Conservation (phyloP, 2,329 filamentous ascomycete species). For the Incumbomyces lentus region DNA sequence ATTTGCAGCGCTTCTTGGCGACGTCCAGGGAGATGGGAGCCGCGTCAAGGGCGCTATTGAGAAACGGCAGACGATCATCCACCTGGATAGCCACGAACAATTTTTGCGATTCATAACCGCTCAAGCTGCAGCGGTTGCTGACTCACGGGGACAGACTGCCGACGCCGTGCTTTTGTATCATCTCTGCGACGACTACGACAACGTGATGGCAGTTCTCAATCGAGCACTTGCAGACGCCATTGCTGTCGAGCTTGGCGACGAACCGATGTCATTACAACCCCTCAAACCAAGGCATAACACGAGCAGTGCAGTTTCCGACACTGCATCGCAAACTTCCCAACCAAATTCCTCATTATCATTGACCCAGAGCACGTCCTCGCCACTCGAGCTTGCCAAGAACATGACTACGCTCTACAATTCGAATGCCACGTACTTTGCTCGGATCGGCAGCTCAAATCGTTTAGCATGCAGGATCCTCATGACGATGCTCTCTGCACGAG, state of each 20-base stretch:
- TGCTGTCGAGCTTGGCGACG: slow-evolving; percentile 73
- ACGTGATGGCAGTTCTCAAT: slow-evolving; percentile 82
- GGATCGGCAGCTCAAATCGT: slow-evolving; percentile 48
- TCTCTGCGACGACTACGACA: slow-evolving; percentile 88
- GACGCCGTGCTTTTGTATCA: slow-evolving; percentile 82
- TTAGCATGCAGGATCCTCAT: slow-evolving; percentile 51
- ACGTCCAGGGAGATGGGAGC: slow-evolving; percentile 75
- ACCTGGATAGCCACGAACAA: slow-evolving; percentile 65
- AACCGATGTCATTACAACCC: slow-evolving; percentile 66
- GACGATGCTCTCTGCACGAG: slow-evolving; percentile 51
- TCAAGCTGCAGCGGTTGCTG: slow-evolving; percentile 82
- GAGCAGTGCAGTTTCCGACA: slow-evolving; percentile 11
- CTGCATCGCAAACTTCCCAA: slow-evolving; percentile 29
- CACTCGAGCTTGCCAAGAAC: slow-evolving; percentile 50
- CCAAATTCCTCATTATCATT: slow-evolving; percentile 45
- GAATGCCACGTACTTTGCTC: slow-evolving; percentile 50
- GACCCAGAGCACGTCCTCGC: slow-evolving; percentile 55
- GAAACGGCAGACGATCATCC: slow-evolving; percentile 70
- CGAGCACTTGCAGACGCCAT: slow-evolving; percentile 83
- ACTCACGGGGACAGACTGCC: slow-evolving; percentile 67
- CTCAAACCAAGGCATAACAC: slow-evolving; percentile 56
- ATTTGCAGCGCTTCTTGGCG: slow-evolving; percentile 86
- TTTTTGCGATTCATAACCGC: slow-evolving; percentile 88
- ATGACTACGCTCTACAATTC: slow-evolving; percentile 53
- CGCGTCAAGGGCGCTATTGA: slow-evolving; percentile 82